Evolutionary conservation across 2,329 filamentous ascomycete species (phyloP).

Genomic region (Talaromyces marneffei): DNA sequence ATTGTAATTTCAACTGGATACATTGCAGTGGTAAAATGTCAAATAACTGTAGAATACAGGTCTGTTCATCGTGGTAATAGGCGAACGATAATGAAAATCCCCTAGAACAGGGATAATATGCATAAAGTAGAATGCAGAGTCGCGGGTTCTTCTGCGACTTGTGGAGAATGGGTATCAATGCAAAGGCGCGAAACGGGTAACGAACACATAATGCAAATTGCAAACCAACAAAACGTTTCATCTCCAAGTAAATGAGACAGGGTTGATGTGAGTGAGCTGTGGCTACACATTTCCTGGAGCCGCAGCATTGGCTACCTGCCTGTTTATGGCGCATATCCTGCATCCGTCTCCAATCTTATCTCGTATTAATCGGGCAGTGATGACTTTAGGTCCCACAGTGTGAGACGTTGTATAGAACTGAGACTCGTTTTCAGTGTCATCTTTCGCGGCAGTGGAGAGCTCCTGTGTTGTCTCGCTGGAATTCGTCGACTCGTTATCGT

Average conservation of each 20-base stretch:
- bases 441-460: conserved; percentile 11
- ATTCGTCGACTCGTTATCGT: conserved; percentile 3
- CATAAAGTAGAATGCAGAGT: conserved; percentile 1
- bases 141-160: background rate
- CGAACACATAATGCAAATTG: conserved; percentile 1
- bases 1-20: too few relatives aligned
- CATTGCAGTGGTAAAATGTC: background rate
- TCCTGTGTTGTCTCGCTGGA: conserved; percentile 16
- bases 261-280: background rate
- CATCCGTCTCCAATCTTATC: conserved; percentile 56
- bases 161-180: conserved; percentile 12
- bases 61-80: background rate
- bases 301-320: conserved; percentile 26
- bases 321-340: conserved; percentile 33
- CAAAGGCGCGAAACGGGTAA: background rate
- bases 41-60: background rate
- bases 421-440: conserved; percentile 13
- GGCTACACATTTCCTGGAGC: background rate
- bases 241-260: background rate
- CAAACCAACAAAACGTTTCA: background rate
- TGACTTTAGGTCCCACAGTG: conserved; percentile 80
- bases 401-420: conserved; percentile 29
- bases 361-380: conserved; percentile 70
- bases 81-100: background rate
- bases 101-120: background rate